A percentile compares a stretch with the other conserved stretches of the same genome.
Conservation (phyloP, 192 early-diverging fungal genomes). For the Podila minutissima region DNA sequence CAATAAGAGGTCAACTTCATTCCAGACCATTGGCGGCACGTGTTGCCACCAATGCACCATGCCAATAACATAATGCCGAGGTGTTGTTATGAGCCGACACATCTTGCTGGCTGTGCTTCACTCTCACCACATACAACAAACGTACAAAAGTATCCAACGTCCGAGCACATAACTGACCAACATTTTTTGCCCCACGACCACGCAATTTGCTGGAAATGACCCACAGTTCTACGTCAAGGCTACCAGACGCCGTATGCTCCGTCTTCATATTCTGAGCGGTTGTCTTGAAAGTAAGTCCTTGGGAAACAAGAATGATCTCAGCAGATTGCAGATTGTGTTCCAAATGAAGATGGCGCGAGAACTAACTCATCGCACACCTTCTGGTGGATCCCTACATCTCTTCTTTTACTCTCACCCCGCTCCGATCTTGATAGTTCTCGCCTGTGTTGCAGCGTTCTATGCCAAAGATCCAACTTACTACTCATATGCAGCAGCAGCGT, state of each 20-base stretch:
- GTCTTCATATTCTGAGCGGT: constrained; percentile 34
- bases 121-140: too few relatives aligned
- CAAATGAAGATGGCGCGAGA: background rate
- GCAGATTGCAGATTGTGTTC: background rate
- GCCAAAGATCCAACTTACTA: constrained; percentile 43
- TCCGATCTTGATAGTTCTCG: constrained; percentile 11
- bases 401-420: background rate
- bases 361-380: background rate
- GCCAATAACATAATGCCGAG: too few relatives aligned
- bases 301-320: background rate
- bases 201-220: background rate
- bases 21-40: too few relatives aligned
- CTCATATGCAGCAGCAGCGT: constrained; percentile 22
- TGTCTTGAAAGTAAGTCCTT: constrained; percentile 36
- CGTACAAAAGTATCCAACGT: too few relatives aligned
- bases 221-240: constrained; percentile 42
- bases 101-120: too few relatives aligned
- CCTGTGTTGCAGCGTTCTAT: constrained; percentile 39
- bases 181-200: too few relatives aligned
- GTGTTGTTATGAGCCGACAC: too few relatives aligned
- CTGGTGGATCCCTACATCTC: background rate
- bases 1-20: too few relatives aligned
- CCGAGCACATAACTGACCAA: too few relatives aligned
- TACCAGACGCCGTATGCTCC: constrained; percentile 28
- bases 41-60: too few relatives aligned